phyloP scores from a whole-genome alignment of 345 rosid genomes.

The Sisymbrium altissimum region DNA sequence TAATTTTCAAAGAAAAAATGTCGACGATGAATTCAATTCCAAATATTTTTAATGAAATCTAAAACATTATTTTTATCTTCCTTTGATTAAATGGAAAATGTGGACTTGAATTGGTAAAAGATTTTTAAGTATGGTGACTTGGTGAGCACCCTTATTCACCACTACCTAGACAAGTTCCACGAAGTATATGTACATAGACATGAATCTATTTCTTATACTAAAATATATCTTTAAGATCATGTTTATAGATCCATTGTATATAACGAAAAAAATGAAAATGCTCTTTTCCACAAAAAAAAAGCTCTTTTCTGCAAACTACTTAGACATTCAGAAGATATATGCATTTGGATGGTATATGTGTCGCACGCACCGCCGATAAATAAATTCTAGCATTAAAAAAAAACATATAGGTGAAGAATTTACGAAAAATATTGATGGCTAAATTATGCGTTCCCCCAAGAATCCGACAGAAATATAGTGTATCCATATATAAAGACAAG shows the following conservation, averaged over 20 bases:
- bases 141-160: neutral
- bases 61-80: no score
- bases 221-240: neutral
- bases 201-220: neutral
- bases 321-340: neutral
- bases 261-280: neutral
- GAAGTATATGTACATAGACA: neutral
- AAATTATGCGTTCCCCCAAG: neutral
- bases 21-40: no score
- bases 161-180: neutral
- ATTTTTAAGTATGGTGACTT: neutral
- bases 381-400: neutral
- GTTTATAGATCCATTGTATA: neutral
- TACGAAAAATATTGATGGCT: neutral
- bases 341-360: slow-evolving; percentile 6
- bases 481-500: slow-evolving; percentile 3
- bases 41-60: no score
- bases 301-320: neutral
- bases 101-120: slow-evolving; percentile 6
- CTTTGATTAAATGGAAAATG: no score
- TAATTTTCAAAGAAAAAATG: no score
- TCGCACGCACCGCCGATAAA: neutral
- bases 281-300: no score
- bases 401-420: neutral
- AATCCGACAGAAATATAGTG: slow-evolving; percentile 18